Conservation (phyloP, 345 rosid genomes). For the Noccaea caerulescens region DNA sequence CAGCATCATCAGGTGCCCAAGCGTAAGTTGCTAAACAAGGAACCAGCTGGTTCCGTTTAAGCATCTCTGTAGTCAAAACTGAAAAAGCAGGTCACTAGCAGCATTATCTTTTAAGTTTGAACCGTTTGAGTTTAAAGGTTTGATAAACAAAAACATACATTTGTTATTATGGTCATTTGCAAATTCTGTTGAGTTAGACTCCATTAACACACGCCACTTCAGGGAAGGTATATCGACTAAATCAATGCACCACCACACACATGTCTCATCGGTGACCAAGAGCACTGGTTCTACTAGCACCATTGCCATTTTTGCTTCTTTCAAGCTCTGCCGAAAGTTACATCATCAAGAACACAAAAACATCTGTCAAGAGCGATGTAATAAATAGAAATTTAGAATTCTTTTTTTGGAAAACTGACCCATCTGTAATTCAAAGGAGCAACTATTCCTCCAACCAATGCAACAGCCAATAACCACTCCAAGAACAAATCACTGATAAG, state of each 20-base stretch:
- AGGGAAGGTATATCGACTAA: slow-evolving; percentile 55
- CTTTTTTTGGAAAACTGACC: slow-evolving; percentile 50
- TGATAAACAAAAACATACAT: slow-evolving; percentile 32
- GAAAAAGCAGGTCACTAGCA: slow-evolving; percentile 27
- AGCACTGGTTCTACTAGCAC: slow-evolving; percentile 57
- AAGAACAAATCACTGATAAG: slow-evolving; percentile 65
- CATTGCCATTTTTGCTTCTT: slow-evolving; percentile 73
- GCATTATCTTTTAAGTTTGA: background rate
- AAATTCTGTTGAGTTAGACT: slow-evolving; percentile 42
- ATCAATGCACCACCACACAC: slow-evolving; percentile 52
- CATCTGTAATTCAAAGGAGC: slow-evolving; percentile 92
- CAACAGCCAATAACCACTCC: slow-evolving; percentile 82
- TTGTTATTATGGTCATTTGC: slow-evolving; percentile 40
- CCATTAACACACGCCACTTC: slow-evolving; percentile 67
- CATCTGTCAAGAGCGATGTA: background rate
- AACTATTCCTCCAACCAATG: slow-evolving; percentile 72
- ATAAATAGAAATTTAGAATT: background rate
- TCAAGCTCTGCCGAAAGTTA: slow-evolving; percentile 54
- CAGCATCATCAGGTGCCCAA: slow-evolving; percentile 80
- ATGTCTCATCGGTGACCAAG: slow-evolving; percentile 70
- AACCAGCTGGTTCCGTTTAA: slow-evolving; percentile 32
- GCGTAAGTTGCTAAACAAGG: slow-evolving; percentile 41
- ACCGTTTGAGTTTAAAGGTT: too few species aligned
- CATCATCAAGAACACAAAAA: slow-evolving; percentile 17
- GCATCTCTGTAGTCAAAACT: slow-evolving; percentile 57